Base-by-base conservation (phyloP, 768 basidiomycete species). In the Imleria badia region DNA sequence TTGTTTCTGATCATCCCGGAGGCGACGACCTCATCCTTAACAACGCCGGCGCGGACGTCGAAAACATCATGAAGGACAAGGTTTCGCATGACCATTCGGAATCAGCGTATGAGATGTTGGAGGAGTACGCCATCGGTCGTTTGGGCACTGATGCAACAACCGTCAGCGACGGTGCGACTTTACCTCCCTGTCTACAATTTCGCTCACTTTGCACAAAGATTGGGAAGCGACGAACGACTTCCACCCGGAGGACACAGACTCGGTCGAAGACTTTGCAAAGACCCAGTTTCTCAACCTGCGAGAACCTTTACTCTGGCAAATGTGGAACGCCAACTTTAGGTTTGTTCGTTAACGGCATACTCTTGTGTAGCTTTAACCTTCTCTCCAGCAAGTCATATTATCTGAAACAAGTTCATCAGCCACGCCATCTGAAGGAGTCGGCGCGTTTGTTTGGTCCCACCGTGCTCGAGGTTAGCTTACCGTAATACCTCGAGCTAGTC, bases 381-480 rank as follows among this genome's bases (percentile, higher is more conserved):
- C 41, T 51, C 44, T 66, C 41, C 54, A 91, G 91, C 67, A 99
- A 99, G 78, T 83, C 89, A 5, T 98, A 94, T 71, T 99, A 99
- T 68, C 77, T 99, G 46, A 82, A 92, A 63, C 97, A 99, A 71
- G 91, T 99, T 0, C 97, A 99, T 71, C 94, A 98, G 69, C 96
- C 97, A 2, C 83, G 97, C 40, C 95, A 95, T 70, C 72, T 95
- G 48, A 72, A 83, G 8, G 79, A 91, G 48, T 86, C 90, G 17
- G 94, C 95, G 3, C 85, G 92, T 60, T 75, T 99, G 55, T 98
- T 99, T 68, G 90, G 87, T 13, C 84, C 88, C 2, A 75, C 80
- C 39, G 78, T 85, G 53, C 84, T 97, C 31, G 96, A 99, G 82
- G 89, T 86, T 55, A 35, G 76, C 65, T 34, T 26, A 1, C 23